Evolutionary conservation across 2,329 filamentous ascomycete species (phyloP).

Genomic region (Akanthomyces dipterigenus): DNA sequence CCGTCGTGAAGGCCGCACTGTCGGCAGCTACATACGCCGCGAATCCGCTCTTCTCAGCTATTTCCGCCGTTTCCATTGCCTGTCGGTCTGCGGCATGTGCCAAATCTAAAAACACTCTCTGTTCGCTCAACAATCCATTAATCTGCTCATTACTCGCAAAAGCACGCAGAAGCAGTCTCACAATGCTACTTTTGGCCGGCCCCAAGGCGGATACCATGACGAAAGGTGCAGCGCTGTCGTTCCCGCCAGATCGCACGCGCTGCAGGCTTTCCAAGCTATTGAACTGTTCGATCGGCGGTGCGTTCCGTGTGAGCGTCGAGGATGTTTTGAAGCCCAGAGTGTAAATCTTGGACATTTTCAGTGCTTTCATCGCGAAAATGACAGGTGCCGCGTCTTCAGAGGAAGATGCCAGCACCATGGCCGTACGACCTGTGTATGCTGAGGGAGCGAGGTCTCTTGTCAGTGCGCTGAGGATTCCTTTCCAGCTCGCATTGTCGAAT

Average conservation of each 20-base stretch:
- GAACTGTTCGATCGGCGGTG: constrained; percentile 68
- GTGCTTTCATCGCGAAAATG: constrained; percentile 70
- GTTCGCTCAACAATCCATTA: constrained; percentile 30
- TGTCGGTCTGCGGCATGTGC: constrained; percentile 51
- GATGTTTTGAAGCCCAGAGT: constrained; percentile 73
- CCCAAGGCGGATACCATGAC: constrained; percentile 74
- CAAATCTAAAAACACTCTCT: constrained; percentile 75
- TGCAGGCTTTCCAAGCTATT: constrained; percentile 63
- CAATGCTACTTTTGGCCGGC: constrained; percentile 70
- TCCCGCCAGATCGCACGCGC: constrained; percentile 41
- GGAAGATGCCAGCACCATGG: constrained; percentile 66
- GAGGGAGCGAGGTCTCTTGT: constrained; percentile 77
- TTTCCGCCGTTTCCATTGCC: constrained; percentile 57
- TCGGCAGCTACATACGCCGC: constrained; percentile 73
- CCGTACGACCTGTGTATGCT: constrained; percentile 68
- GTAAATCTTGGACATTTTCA: constrained; percentile 73
- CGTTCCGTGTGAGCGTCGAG: constrained; percentile 52
- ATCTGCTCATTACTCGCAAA: constrained; percentile 43
- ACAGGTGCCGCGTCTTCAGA: constrained; percentile 71
- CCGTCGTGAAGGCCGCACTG: constrained; percentile 76
- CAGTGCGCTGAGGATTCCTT: constrained; percentile 74
- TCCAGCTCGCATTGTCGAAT: constrained; percentile 80
- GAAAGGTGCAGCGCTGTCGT: constrained; percentile 56
- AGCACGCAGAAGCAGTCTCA: constrained; percentile 69
- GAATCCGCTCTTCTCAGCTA: constrained; percentile 71